These are phyloP conservation scores for Melocanna baccifera DNA, from an alignment of 176 grass and related monocot species.

Conservation along the genomic window DNA sequence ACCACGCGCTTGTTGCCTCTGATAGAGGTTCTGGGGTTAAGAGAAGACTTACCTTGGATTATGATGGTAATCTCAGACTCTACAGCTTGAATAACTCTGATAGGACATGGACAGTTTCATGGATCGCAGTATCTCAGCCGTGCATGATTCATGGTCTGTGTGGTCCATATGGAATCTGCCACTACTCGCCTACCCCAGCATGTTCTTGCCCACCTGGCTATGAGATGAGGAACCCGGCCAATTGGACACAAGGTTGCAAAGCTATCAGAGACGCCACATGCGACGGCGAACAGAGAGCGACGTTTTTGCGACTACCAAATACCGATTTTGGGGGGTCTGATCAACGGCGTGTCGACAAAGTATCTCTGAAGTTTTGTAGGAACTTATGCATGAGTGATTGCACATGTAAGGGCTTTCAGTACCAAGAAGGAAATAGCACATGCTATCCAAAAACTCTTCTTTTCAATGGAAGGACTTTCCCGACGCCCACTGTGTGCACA, in stretches of 20 bases:
- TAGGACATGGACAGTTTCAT: background rate
- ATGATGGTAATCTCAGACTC: background rate
- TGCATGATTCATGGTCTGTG: background rate
- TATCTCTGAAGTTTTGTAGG: background rate
- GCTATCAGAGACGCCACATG: too few species aligned
- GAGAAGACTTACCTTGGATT: background rate
- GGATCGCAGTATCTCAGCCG: background rate
- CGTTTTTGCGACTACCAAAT: background rate
- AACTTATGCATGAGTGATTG: background rate
- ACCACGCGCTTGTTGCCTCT: background rate
- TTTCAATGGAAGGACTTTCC: slow-evolving; percentile 23
- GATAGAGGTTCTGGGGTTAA: background rate
- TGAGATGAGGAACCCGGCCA: background rate
- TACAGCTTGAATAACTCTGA: background rate
- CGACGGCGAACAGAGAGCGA: background rate
- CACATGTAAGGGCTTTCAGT: background rate
- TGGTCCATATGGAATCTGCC: background rate
- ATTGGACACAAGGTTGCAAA: too few species aligned
- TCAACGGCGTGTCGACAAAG: too few species aligned
- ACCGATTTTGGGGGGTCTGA: background rate
- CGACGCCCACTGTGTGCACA: background rate
- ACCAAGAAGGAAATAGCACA: too few species aligned
- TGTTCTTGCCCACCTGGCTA: background rate
- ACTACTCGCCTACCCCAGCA: background rate
- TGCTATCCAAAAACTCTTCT: slow-evolving; percentile 14